phyloP scores from a whole-genome alignment of 768 basidiomycete genomes.

The Tulasnella sp. region DNA sequence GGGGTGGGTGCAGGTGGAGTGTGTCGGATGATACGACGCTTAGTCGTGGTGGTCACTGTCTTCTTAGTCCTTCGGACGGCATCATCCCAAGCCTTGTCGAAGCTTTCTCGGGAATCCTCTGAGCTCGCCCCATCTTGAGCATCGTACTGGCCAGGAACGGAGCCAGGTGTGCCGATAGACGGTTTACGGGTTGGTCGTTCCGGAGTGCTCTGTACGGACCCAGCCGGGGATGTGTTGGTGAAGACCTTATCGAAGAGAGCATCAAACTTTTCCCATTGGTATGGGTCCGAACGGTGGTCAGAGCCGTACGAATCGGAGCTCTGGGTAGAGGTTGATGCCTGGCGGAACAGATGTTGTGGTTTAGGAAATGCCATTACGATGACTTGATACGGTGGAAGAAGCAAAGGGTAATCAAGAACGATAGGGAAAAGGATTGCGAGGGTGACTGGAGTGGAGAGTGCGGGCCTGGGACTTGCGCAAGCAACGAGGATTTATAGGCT shows the following conservation, averaged over 20 bases:
- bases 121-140: conserved; percentile 3
- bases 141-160: conserved; percentile 6
- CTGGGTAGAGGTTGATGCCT: too few relatives aligned
- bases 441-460: too few relatives aligned
- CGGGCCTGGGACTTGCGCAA: too few relatives aligned
- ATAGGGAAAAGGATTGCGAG: too few relatives aligned
- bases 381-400: too few relatives aligned
- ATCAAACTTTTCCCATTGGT: conserved; percentile 15
- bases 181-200: neutral
- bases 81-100: conserved; percentile 11
- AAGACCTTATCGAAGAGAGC: conserved; percentile 13
- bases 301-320: neutral
- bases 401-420: too few relatives aligned
- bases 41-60: conserved; percentile 12
- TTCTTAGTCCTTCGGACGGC: conserved; percentile 5
- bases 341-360: too few relatives aligned
- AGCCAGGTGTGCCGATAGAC: neutral
- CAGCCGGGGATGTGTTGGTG: neutral
- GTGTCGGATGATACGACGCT: conserved; percentile 13
- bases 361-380: too few relatives aligned
- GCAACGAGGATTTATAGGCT: too few relatives aligned
- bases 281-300: neutral
- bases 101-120: neutral
- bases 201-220: neutral
- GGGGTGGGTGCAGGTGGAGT: neutral